These are phyloP conservation scores for Coemansia nantahalensis DNA, from an alignment of 192 early-diverging fungal genomes.

Conservation along the genomic window DNA sequence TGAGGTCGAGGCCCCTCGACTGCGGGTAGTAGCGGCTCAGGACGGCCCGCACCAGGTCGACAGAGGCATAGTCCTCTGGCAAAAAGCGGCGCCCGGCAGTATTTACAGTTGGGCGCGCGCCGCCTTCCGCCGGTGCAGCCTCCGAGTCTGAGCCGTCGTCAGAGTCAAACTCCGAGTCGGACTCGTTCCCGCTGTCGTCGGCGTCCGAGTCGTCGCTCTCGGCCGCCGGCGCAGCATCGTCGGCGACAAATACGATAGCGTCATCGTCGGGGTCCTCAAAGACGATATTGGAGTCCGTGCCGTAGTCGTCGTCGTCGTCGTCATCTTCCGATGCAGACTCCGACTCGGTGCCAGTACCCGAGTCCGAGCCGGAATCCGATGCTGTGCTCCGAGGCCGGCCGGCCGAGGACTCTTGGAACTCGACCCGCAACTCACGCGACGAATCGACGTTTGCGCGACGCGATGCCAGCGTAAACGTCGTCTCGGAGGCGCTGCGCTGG, in stretches of 20 bases:
- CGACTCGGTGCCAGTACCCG: slow-evolving; percentile 2
- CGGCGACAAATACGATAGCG: background rate
- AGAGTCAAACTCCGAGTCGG: slow-evolving; percentile 10
- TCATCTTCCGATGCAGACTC: background rate
- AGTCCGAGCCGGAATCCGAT: background rate
- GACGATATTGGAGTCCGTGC: background rate
- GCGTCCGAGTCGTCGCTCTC: slow-evolving; percentile 7
- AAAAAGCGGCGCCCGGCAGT: background rate
- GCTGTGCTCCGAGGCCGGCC: background rate
- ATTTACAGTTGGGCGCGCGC: background rate
- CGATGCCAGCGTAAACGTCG: slow-evolving; percentile 4
- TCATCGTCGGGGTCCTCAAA: slow-evolving; percentile 7
- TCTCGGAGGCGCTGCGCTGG: slow-evolving; percentile 23
- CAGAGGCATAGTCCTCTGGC: slow-evolving; percentile 12
- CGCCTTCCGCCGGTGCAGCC: background rate
- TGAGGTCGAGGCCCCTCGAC: slow-evolving; percentile 17
- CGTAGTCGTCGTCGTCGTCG: background rate
- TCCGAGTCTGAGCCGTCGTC: slow-evolving; percentile 1
- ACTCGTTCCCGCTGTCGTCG: slow-evolving; percentile 7
- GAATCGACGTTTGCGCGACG: background rate
- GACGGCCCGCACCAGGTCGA: slow-evolving; percentile 39
- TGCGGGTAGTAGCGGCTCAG: slow-evolving; percentile 45
- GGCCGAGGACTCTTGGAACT: slow-evolving; percentile 6
- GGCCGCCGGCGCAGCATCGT: slow-evolving; percentile 1
- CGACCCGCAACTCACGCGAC: slow-evolving; percentile 12